Evolutionary conservation across 2,329 filamentous ascomycete species (phyloP).

Genomic region (Verticillium alfalfae): DNA sequence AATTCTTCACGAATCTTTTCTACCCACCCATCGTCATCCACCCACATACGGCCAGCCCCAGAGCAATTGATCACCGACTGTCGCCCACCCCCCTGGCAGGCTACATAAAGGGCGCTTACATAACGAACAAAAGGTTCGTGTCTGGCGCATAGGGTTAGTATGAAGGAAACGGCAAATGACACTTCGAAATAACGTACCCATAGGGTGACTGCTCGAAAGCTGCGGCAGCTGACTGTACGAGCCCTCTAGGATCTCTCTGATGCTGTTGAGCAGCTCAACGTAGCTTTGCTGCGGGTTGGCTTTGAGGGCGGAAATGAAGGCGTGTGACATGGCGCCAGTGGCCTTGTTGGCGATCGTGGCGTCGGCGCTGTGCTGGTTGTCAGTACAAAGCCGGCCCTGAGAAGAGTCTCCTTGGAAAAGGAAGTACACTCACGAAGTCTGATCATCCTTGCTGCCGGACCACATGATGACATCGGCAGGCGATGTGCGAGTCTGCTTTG

Average conservation of each 20-base stretch:
- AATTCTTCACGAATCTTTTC: no score
- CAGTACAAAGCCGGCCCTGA: conserved; percentile 7
- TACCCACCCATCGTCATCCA: no score
- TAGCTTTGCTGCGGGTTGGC: conserved; percentile 99
- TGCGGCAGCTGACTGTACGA: conserved; percentile 96
- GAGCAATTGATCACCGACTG: no score
- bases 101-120: neutral
- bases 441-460: conserved; percentile 92
- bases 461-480: conserved; percentile 97
- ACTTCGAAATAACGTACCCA: conserved; percentile 58
- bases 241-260: conserved; percentile 81
- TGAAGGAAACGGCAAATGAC: neutral
- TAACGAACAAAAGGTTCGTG: neutral
- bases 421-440: conserved; percentile 71
- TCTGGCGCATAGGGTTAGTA: neutral
- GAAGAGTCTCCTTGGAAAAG: conserved; percentile 13
- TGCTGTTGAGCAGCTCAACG: conserved; percentile 91
- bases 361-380: conserved; percentile 63
- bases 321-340: conserved; percentile 97
- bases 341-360: conserved; percentile 87
- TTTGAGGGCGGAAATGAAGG: conserved; percentile 86
- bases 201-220: conserved; percentile 90
- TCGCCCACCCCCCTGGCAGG: no score
- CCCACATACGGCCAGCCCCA: no score
- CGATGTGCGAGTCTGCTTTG: conserved; percentile 83